Evolutionary conservation across 768 basidiomycete genomes (phyloP).

Genomic region (Dioszegia hungarica): DNA sequence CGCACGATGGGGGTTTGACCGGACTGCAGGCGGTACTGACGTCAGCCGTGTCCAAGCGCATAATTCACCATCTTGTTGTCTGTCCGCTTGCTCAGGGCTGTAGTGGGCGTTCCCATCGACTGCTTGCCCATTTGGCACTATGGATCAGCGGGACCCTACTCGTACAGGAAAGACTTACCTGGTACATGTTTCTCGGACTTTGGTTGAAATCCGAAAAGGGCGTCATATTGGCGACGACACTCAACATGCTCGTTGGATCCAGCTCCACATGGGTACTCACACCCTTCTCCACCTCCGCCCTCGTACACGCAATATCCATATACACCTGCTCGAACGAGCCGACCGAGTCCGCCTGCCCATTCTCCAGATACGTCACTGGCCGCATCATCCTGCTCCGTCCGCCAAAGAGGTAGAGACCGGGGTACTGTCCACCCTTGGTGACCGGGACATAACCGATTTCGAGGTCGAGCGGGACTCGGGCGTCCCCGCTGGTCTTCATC

Average conservation of each 20-base stretch:
- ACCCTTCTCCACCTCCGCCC: constrained; percentile 69
- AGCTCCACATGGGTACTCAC: constrained; percentile 90
- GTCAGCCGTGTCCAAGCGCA: neutral
- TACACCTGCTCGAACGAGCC: constrained; percentile 99
- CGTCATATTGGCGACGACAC: constrained; percentile 93
- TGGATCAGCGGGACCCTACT: constrained; percentile 11
- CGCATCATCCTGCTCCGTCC: constrained; percentile 91
- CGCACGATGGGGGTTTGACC: constrained; percentile 94
- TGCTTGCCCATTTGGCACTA: constrained; percentile 99
- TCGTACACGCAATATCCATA: constrained; percentile 92
- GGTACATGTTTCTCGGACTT: constrained; percentile 57
- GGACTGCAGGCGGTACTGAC: constrained; percentile 78
- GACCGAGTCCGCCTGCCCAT: constrained; percentile 80
- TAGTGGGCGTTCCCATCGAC: constrained; percentile 97
- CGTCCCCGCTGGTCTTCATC: constrained; percentile 86
- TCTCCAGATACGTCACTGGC: constrained; percentile 83
- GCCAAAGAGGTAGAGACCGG: constrained; percentile 88
- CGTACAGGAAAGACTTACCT: constrained; percentile 21
- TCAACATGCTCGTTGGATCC: constrained; percentile 88
- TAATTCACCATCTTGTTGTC: constrained; percentile 77
- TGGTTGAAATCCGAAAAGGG: constrained; percentile 99
- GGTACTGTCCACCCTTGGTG: constrained; percentile 91
- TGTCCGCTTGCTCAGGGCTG: constrained; percentile 81
- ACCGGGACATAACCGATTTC: constrained; percentile 89
- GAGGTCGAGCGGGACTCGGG: constrained; percentile 81